Percentiles rank a stretch among this genome's conserved stretches.
Conservation (phyloP, 2,329 filamentous ascomycete species). For the Neofusicoccum cordaticola region DNA sequence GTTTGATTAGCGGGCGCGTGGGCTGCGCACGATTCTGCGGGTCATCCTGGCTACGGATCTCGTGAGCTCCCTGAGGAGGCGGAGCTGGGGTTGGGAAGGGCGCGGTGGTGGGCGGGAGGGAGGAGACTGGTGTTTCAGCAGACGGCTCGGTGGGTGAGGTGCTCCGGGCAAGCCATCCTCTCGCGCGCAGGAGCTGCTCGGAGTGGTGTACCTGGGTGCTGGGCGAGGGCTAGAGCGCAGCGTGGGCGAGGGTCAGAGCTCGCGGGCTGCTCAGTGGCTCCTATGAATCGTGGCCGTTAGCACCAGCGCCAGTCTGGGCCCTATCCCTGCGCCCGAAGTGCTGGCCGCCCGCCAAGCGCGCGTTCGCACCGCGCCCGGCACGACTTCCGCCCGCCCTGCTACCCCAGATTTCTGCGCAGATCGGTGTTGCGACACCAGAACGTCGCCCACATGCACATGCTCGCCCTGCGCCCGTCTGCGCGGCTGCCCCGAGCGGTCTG, state of each 20-base stretch:
- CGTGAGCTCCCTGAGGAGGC: conserved; percentile 11
- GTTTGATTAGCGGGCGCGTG: conserved; percentile 3
- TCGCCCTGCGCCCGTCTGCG: background rate
- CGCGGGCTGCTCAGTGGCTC: background rate
- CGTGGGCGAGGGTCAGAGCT: conserved; percentile 10
- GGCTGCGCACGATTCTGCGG: conserved; percentile 35
- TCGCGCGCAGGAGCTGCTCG: conserved; percentile 4
- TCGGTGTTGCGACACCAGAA: conserved; percentile 1
- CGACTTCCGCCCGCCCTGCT: background rate
- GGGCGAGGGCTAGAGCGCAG: conserved; percentile 5
- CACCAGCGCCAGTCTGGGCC: conserved; percentile 2
- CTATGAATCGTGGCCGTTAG: conserved; percentile 14
- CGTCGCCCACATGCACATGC: background rate
- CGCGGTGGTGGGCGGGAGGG: background rate
- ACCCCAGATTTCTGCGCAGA: conserved; percentile 15
- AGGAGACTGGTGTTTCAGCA: conserved; percentile 16
- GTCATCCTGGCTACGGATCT: conserved; percentile 31
- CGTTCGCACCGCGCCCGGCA: background rate
- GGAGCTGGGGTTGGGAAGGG: background rate
- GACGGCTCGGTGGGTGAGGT: conserved; percentile 2
- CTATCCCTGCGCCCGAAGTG: conserved; percentile 4
- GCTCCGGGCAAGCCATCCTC: conserved; percentile 14
- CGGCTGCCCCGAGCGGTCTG: background rate
- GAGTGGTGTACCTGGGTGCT: background rate
- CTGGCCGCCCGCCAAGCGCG: background rate